These are phyloP conservation scores for Lomentospora prolificans DNA, from an alignment of 2,329 filamentous ascomycete species.

Conservation along the genomic window DNA sequence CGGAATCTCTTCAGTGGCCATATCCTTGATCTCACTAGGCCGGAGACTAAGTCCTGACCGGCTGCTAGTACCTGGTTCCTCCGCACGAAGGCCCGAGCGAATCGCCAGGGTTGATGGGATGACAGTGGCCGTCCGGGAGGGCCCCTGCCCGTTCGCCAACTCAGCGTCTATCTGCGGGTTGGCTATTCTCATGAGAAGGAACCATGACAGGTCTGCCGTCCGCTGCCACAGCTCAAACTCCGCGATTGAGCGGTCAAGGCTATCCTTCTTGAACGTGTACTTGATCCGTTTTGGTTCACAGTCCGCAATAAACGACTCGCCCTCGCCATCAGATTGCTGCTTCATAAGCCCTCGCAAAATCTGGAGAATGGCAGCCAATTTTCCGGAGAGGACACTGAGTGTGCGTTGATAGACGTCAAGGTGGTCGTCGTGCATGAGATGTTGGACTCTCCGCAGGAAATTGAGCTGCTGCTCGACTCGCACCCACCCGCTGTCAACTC, in stretches of 20 bases:
- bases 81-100: background rate
- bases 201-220: constrained; percentile 15
- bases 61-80: background rate
- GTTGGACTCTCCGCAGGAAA: background rate
- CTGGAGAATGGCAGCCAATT: background rate
- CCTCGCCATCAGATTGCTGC: background rate
- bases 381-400: background rate
- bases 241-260: constrained; percentile 12
- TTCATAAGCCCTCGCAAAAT: background rate
- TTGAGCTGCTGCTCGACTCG: background rate
- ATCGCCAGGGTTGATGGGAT: background rate
- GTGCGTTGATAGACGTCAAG: background rate
- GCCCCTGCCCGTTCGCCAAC: constrained; percentile 5
- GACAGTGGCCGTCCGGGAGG: background rate
- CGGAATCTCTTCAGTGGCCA: background rate
- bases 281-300: constrained; percentile 9
- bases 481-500: background rate
- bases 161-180: constrained; percentile 13
- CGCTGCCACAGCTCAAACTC: constrained; percentile 17
- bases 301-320: background rate
- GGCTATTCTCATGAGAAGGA: constrained; percentile 15
- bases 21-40: background rate
- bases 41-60: background rate
- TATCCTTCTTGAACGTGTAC: constrained; percentile 11
- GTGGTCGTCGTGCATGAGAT: background rate